Base-by-base conservation (phyloP, 1,284 basidiomycete genomes). In the Irpex lacteus region DNA sequence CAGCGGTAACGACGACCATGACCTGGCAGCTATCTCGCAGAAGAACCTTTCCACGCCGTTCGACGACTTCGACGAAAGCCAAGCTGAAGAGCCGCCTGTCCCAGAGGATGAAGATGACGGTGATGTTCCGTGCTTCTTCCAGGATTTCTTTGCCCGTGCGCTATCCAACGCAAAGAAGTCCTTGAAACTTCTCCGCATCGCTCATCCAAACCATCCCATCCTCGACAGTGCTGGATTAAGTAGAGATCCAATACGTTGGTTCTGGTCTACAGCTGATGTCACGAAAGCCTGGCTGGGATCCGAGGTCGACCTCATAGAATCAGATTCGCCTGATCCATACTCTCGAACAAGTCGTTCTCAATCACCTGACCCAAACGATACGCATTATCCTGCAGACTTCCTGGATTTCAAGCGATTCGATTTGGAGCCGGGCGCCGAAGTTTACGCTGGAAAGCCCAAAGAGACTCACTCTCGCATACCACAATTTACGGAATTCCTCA, bases 151-250 rank as follows among this genome's bases (percentile, higher is more conserved):
- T 38, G 73, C 80, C 4, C 78, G 81, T 55, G 78, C 84, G 5
- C 74, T 93, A 2, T 81, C 84, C 5, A 81, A 82, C 5, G 90
- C 91, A 0, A 84, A 83, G 66, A 86, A 84, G 67, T 92, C 91
- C 0, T 75, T 94, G 5, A 78, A 81, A 34, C 76, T 94, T 3
- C 78, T 93, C 0, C 80, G 79, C 58, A 79, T 82, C 19, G 88
- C 91, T 4, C 77, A 84, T 64, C 85, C 89, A 5, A 80, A 85
- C 59, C 87, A 91, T 70, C 79, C 80, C 0, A 71, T 90, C 4
- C 74, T 90, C 21, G 75, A 69, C 21, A 66, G 68, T 3, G 67
- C 72, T 8, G 60, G 64, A 26, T 53, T 67, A 6, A 76, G 2
- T 56, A 26, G 73, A 11, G 71, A 69, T 26, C 72, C 72, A n/a